Base-by-base conservation (phyloP, 345 rosid species). In the Salix caprea region DNA sequence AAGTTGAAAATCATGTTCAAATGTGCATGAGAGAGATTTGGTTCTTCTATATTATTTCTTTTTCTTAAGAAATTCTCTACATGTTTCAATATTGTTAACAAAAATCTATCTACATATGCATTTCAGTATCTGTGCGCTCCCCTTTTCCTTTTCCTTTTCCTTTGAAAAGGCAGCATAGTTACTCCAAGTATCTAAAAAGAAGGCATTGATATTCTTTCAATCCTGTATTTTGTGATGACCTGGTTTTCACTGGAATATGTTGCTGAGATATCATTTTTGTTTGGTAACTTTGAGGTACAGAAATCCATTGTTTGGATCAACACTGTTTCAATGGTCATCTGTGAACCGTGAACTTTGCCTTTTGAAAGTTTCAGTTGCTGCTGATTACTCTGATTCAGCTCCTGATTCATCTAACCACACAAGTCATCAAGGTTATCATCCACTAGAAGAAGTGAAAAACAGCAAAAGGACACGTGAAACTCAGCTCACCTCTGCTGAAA, bases 351-450 rank as follows among this genome's bases (percentile, higher is more conserved):
- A 91, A 73, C 86, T 82, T 71, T 85, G 89, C 83, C 90, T 77
- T 74, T 85, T 89, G 42, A 95, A 90, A 85, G 94, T 89, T 82
- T 88, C 94, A 15, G 99, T 95, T 84, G 97, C 98, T 76, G 99
- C 98, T n/a, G 97, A 95, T 86, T 95, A 89, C 81, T 86, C 98
- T 14, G 99, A 93, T 85, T 95, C 96, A 23, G 90, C 91, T 82
- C 92, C 98, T 13, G 94, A 95, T 77, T 91, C 99, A 62, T 88
- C 98, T 82, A 87, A 85, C 83, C 87, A 85, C 81, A 71, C 72
- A 65, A 83, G 79, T 69, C 65, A 82, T 62, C 81, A 71, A 72
- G 94, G 97, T 37, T 95, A 91, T 80, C 99, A 95, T 84, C 99
- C 97, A 71, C 91, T 95, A 39, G 99, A 95, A 82, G 99, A 95